Percentiles rank a stretch among this genome's conserved stretches.
These are phyloP conservation scores for Termitomyces sp. DNA, from an alignment of 768 basidiomycete genomes.

Conservation along the genomic window DNA sequence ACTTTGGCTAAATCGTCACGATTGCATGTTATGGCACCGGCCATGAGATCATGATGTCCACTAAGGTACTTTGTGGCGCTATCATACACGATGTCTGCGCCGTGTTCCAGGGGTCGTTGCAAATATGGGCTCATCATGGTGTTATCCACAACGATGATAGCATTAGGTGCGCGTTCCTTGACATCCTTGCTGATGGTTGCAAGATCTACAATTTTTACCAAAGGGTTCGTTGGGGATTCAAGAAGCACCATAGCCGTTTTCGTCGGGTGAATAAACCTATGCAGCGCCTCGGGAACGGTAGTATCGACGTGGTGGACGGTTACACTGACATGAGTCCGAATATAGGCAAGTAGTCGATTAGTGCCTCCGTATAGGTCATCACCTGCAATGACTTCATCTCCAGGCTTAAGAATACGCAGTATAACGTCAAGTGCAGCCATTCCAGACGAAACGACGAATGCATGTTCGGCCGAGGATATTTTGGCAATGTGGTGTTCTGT, in stretches of 20 bases:
- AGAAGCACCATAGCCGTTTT: constrained; percentile 94
- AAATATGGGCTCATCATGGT: constrained; percentile 99
- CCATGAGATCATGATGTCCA: constrained; percentile 99
- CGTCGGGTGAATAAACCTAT: constrained; percentile 59
- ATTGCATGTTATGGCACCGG: constrained; percentile 91
- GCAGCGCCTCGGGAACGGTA: constrained; percentile 63
- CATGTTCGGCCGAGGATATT: constrained; percentile 89
- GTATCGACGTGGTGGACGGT: constrained; percentile 93
- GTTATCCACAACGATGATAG: constrained; percentile 89
- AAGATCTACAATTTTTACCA: constrained; percentile 92
- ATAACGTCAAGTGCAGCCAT: constrained; percentile 99
- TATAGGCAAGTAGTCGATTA: constrained; percentile 89
- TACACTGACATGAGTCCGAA: constrained; percentile 84
- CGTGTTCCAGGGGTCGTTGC: constrained; percentile 91
- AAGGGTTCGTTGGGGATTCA: constrained; percentile 95
- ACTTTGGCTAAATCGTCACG: constrained; percentile 88
- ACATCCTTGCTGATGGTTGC: constrained; percentile 79
- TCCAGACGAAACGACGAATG: constrained; percentile 91
- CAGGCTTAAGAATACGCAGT: constrained; percentile 88
- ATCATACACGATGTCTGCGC: constrained; percentile 97
- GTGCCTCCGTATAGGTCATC: constrained; percentile 98
- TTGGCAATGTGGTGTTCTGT: constrained; percentile 96
- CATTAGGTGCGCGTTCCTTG: constrained; percentile 77
- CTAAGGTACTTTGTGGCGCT: constrained; percentile 97
- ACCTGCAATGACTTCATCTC: constrained; percentile 93